Base-by-base conservation (phyloP, 768 basidiomycete species). In the Mycena indigotica region DNA sequence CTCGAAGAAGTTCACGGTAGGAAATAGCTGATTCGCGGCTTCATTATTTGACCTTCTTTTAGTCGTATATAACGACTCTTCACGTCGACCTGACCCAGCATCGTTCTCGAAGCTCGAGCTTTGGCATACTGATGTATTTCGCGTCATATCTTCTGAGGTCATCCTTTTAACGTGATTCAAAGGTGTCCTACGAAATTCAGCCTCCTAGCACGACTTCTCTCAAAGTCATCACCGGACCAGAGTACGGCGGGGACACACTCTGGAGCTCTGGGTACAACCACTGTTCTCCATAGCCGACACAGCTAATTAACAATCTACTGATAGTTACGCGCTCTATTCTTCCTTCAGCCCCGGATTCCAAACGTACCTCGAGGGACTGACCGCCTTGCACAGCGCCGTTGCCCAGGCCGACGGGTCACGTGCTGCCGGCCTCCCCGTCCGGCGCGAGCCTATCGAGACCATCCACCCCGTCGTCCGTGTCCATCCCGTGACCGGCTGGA, bases 401-500 rank as follows among this genome's bases (percentile, higher is more conserved):
- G 86, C 84, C 10, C 91, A 93, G 67, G 90, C 90, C 0, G 84
- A 91, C 10, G 89, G 89, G 41, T 77, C 89, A 30, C 80, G 85
- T 16, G 85, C 83, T 4, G 86, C 86, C 0, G 88, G 87, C 4
- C 77, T 85, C 45, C 83, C 83, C 52, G 88, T 92, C 24, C 84
- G 90, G 26, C 79, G 91, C 38, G 75, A 87, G 55, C 79, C 81
- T 51, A 72, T 91, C 56, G 88, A 91, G 72, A 82, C 82, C 3
- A 65, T 89, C 28, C 92, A 93, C 69, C 92, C 91, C 17, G 76
- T 94, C 46, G 88, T 94, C 53, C 86, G 91, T 46, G 89, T 93
- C 12, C 87, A 93, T 69, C 91, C 93, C 19, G 86, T 80, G 1
- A 95, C 92, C 1, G 90, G 91, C 13, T 89, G 86, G 84, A 93